Percentiles rank a stretch among this genome's conserved stretches.
These are phyloP conservation scores for Suillus fuscotomentosus DNA, from an alignment of 768 basidiomycete genomes.

Conservation along the genomic window DNA sequence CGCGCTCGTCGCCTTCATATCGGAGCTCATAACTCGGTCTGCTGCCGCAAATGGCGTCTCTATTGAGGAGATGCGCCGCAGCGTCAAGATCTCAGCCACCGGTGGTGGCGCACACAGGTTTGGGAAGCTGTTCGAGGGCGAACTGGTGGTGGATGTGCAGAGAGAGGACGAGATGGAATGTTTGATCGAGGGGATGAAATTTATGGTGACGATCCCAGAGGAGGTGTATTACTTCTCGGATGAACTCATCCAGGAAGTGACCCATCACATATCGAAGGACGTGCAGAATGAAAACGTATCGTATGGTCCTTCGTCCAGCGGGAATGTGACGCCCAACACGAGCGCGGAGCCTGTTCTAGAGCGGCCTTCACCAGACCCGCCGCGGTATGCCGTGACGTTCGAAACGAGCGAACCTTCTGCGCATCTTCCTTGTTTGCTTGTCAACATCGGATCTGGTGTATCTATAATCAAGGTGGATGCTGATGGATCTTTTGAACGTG, in stretches of 20 bases:
- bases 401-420: constrained; percentile 75
- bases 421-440: constrained; percentile 92
- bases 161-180: constrained; percentile 99
- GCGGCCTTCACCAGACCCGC: constrained; percentile 89
- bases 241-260: constrained; percentile 79
- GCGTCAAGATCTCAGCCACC: constrained; percentile 97
- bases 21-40: constrained; percentile 81
- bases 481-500: constrained; percentile 92
- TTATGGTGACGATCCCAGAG: constrained; percentile 92
- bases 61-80: constrained; percentile 85
- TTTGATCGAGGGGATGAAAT: constrained; percentile 92
- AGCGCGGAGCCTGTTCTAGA: constrained; percentile 44
- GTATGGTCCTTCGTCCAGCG: constrained; percentile 3
- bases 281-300: background rate
- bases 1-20: constrained; percentile 83
- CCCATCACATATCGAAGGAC: constrained; percentile 30
- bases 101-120: constrained; percentile 97
- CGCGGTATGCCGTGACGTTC: constrained; percentile 85
- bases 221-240: constrained; percentile 99
- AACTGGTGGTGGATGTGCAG: constrained; percentile 79
- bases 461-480: constrained; percentile 97
- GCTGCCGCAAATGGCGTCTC: constrained; percentile 84
- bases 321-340: constrained; percentile 10
- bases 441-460: constrained; percentile 98
- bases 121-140: constrained; percentile 74